Percentiles rank a stretch among this genome's conserved stretches.
Conservation (phyloP, 2,329 filamentous ascomycete genomes). For the Onygenales sp. region DNA sequence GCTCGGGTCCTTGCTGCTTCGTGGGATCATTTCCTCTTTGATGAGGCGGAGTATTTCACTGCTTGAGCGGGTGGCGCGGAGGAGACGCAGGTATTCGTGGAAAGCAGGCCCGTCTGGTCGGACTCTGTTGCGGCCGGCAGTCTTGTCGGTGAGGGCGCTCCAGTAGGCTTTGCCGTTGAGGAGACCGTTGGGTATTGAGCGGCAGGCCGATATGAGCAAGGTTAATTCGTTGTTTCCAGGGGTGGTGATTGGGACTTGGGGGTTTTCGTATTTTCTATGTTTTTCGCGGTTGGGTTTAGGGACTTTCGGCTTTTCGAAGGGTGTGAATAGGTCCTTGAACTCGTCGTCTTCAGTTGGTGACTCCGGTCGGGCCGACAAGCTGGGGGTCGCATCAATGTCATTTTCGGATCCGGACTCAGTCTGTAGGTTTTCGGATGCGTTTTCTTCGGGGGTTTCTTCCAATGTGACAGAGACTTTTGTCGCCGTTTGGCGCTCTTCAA, state of each 20-base stretch:
- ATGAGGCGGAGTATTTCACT: constrained; percentile 52
- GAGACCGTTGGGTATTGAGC: constrained; percentile 47
- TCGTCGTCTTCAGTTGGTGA: not conserved
- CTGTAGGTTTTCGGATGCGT: not conserved
- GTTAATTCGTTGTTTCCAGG: constrained; percentile 54
- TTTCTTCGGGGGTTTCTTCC: not conserved
- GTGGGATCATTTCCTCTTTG: constrained; percentile 39
- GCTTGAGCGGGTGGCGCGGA: constrained; percentile 59
- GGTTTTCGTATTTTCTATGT: not conserved
- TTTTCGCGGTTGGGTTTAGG: constrained; percentile 3
- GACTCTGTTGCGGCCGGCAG: constrained; percentile 36
- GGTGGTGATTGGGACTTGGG: constrained; percentile 21
- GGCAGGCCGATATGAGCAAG: constrained; percentile 56
- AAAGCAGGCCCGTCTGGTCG: constrained; percentile 64
- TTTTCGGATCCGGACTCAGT: not conserved
- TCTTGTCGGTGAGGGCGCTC: constrained; percentile 53
- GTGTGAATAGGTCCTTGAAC: constrained; percentile 22
- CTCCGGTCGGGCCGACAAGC: not conserved
- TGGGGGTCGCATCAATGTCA: not conserved
- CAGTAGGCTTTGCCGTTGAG: constrained; percentile 66
- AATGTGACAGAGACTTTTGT: not conserved
- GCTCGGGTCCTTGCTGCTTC: constrained; percentile 12
- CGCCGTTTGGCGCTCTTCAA: not conserved
- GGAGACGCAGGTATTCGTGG: constrained; percentile 56
- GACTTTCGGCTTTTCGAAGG: constrained; percentile 9